A percentile compares a stretch with the other conserved stretches of the same genome.
These are phyloP conservation scores for Nannizziopsis arthrosporioides DNA, from an alignment of 2,329 filamentous ascomycete species.

Conservation along the genomic window DNA sequence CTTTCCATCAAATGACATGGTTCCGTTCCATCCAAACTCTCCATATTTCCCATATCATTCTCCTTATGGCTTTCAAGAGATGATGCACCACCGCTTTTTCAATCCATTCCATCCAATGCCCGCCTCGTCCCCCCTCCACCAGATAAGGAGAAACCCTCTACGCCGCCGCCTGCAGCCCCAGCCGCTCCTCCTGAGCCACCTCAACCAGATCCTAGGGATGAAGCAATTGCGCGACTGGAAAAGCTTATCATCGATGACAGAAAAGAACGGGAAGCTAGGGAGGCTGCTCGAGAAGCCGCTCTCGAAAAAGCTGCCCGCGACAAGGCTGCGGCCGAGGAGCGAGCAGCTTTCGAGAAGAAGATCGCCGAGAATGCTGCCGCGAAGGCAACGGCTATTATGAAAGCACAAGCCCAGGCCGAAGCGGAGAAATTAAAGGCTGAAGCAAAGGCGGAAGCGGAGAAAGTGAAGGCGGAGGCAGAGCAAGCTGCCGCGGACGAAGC, in stretches of 20 bases:
- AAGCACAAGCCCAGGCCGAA: constrained; percentile 38
- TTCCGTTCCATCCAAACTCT: constrained; percentile 29
- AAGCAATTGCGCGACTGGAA: constrained; percentile 51
- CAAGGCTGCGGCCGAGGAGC: constrained; percentile 25
- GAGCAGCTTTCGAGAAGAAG: constrained; percentile 32
- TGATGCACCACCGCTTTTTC: constrained; percentile 29
- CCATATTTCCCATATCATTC: constrained; percentile 4
- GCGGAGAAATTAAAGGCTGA: constrained; percentile 39
- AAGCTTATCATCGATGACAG: constrained; percentile 43
- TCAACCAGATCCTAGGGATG: constrained; percentile 36
- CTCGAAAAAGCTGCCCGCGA: constrained; percentile 43
- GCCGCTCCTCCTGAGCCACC: constrained; percentile 22
- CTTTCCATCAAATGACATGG: constrained; percentile 24
- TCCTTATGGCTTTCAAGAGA: constrained; percentile 18
- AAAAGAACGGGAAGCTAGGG: constrained; percentile 31
- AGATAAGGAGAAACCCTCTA: constrained; percentile 18
- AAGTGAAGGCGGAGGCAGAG: constrained; percentile 34
- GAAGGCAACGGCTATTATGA: constrained; percentile 20
- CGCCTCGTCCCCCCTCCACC: constrained; percentile 21
- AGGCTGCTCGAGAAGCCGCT: constrained; percentile 31
- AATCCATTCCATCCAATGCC: constrained; percentile 27
- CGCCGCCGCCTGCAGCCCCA: constrained; percentile 19
- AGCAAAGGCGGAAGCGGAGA: constrained; percentile 38
- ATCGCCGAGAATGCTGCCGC: constrained; percentile 33
- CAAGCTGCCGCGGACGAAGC: constrained; percentile 30